Evolutionary conservation across 1,284 basidiomycete genomes (phyloP).

Genomic region (Hymenochaete sp.): DNA sequence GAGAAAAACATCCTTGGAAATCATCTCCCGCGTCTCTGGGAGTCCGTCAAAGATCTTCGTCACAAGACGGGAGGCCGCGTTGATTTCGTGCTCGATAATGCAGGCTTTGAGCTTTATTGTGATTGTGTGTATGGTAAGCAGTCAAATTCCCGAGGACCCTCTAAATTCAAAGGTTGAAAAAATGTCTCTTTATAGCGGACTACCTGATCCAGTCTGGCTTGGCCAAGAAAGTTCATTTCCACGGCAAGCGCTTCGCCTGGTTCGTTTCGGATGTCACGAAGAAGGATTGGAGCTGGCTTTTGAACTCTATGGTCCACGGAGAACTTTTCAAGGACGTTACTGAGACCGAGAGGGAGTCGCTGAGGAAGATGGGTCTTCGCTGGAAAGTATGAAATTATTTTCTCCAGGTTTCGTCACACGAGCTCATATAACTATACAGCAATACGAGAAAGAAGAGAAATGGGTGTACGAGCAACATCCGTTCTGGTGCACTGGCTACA

Average conservation of each 20-base stretch:
- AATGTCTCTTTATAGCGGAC: constrained; percentile 44
- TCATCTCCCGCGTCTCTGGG: constrained; percentile 75
- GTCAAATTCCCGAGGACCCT: neutral
- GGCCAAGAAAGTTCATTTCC: constrained; percentile 83
- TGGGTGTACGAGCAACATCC: constrained; percentile 97
- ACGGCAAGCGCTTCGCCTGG: constrained; percentile 87
- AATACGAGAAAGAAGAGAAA: constrained; percentile 89
- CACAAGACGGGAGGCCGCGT: constrained; percentile 71
- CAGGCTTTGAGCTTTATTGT: constrained; percentile 94
- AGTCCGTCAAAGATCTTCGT: constrained; percentile 65
- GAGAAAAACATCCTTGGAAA: constrained; percentile 95
- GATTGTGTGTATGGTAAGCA: constrained; percentile 86
- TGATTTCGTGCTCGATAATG: constrained; percentile 85
- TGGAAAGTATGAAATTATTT: constrained; percentile 65
- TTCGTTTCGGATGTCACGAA: constrained; percentile 96
- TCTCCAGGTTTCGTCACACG: neutral
- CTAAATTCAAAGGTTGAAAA: constrained; percentile 7
- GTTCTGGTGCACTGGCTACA: constrained; percentile 95
- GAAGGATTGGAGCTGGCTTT: constrained; percentile 94
- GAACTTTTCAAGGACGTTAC: constrained; percentile 78
- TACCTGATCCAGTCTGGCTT: constrained; percentile 89
- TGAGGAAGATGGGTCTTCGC: constrained; percentile 73
- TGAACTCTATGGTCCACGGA: constrained; percentile 82
- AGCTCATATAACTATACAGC: constrained; percentile 30
- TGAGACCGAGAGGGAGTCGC: constrained; percentile 75